Percentiles rank a stretch among this genome's conserved stretches.
These are phyloP conservation scores for Pisolithus marmoratus DNA, from an alignment of 768 basidiomycete species.

Conservation along the genomic window DNA sequence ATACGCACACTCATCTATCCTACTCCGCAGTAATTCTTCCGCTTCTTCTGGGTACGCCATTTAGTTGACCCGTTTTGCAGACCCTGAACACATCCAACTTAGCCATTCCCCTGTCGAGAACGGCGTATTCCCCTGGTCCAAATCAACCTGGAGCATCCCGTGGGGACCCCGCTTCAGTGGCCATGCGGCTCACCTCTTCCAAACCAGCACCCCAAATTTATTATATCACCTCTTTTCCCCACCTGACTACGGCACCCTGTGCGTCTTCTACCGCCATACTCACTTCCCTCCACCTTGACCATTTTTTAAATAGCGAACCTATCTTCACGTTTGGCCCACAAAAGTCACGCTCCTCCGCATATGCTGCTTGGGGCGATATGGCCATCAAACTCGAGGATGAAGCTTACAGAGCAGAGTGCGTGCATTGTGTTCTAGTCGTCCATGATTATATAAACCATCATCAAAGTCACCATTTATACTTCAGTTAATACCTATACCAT, in stretches of 20 bases:
- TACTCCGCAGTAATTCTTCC: conserved; percentile 20
- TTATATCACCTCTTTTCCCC: conserved; percentile 72
- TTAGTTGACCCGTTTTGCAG: conserved; percentile 17
- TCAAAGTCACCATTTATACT: conserved; percentile 14
- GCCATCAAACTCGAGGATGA: conserved; percentile 70
- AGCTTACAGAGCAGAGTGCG: conserved; percentile 77
- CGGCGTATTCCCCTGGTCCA: conserved; percentile 23
- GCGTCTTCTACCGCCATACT: conserved; percentile 11
- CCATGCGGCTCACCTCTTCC: conserved; percentile 46
- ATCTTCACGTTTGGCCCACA: conserved; percentile 23
- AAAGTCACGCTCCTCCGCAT: conserved; percentile 40
- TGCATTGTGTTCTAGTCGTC: conserved; percentile 28
- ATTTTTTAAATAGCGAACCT: conserved; percentile 35
- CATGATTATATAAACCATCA: conserved; percentile 26
- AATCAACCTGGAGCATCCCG: conserved; percentile 17
- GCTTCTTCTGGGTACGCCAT: conserved; percentile 37
- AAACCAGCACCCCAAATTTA: conserved; percentile 61
- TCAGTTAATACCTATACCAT: conserved; percentile 15
- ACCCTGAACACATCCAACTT: conserved; percentile 22
- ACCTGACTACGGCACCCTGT: conserved; percentile 50
- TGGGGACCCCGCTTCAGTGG: conserved; percentile 27
- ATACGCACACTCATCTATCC: conserved; percentile 20
- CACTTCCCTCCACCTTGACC: conserved; percentile 12
- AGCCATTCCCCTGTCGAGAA: conserved; percentile 27
- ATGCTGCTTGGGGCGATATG: conserved; percentile 70